phyloP scores from a whole-genome alignment of 2,329 filamentous ascomycete species.

The Zopfia rhizophila region DNA sequence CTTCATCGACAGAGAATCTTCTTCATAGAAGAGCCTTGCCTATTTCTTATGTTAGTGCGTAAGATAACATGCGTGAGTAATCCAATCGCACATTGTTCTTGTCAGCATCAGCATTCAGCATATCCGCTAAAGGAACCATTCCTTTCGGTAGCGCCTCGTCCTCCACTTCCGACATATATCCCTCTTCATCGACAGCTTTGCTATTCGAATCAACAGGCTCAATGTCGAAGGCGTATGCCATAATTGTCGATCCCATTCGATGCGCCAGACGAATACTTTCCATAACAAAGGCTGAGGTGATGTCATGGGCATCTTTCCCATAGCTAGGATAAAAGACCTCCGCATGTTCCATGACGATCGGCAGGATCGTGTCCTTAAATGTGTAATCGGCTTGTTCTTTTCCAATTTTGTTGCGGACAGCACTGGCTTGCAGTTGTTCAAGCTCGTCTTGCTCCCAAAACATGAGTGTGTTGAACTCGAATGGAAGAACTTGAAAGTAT shows the following conservation, averaged over 20 bases:
- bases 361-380: constrained; percentile 69
- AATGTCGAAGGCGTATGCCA: constrained; percentile 93
- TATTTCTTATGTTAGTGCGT: constrained; percentile 25
- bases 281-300: constrained; percentile 52
- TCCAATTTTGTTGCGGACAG: constrained; percentile 80
- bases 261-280: constrained; percentile 71
- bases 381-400: constrained; percentile 75
- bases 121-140: constrained; percentile 91
- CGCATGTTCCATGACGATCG: constrained; percentile 58
- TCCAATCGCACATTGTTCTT: constrained; percentile 75
- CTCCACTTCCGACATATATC: constrained; percentile 58
- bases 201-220: constrained; percentile 55
- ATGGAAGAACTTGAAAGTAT: constrained; percentile 80
- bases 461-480: constrained; percentile 83
- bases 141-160: constrained; percentile 71
- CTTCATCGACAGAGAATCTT: constrained; percentile 73
- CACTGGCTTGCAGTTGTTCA: constrained; percentile 77
- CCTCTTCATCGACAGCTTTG: constrained; percentile 68
- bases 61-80: background rate
- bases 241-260: constrained; percentile 86
- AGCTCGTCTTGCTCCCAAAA: constrained; percentile 83
- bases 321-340: constrained; percentile 52
- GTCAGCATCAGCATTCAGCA: constrained; percentile 87
- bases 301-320: constrained; percentile 40
- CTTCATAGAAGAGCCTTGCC: constrained; percentile 70